Base-by-base conservation (phyloP, 441 rosid species). In the Gossypium gossypioides region DNA sequence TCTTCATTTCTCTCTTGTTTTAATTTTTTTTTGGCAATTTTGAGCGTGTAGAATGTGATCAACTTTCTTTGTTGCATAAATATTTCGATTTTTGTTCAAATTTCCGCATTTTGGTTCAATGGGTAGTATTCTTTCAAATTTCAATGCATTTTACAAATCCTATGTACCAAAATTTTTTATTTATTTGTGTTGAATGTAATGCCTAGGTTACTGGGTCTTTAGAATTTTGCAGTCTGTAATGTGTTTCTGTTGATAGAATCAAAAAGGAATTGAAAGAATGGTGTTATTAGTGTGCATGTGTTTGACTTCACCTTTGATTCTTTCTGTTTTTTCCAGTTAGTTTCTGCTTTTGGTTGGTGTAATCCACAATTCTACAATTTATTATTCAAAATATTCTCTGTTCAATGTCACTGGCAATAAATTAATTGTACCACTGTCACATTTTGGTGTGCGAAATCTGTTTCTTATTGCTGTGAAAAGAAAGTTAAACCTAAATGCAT, bases 131-230 rank as follows among this genome's bases (percentile, higher is more conserved):
- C 24, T 12, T 59, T 57, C 68, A 4, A 25, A 15, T 12, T 65
- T 57, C 68, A 6, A 25, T 21, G 27, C 61, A 4, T 71, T 46
- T 54, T 32, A 34, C 48, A 60, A 10, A 46, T 68, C 67, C 73
- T 54, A 55, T 66, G 66, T 40, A 16, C 21, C 37, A 22, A 32
- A 71, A 27, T 18, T 10, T 19, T 58, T 48, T 54, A 3, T 72
- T 29, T 18, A 55, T 66, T 24, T 40, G 24, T 34, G 51, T 51
- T 63, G 22, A 54, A 27, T 40, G 55, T 6, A 29, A 42, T 6
- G 4, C 51, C 59, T 42, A 32, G 46, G 40, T 6, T 42, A 42
- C 25, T 60, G 76, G 76, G 74, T 64, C 59, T 74, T 56, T 9
- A 3, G 3, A 2, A 12, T 57, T 72, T 16, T 54, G 59, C 54